Evolutionary conservation across 371 early-diverging fungal species (phyloP).

Genomic region (Mucor lusitanicus): DNA sequence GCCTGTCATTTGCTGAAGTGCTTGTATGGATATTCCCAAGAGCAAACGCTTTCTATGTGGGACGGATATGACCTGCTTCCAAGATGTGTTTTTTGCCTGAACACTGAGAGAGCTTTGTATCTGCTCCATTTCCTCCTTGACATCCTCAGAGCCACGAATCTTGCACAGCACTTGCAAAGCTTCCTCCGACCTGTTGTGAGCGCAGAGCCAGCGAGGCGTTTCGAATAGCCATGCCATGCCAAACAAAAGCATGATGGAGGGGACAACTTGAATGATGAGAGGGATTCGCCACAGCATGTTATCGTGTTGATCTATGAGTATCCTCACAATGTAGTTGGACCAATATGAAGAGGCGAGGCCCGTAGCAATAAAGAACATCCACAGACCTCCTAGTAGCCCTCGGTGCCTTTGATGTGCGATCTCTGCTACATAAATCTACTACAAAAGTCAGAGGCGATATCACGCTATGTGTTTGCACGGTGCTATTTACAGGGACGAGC

Average conservation of each 20-base stretch:
- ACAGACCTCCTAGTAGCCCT: conserved; percentile 33
- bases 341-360: conserved; percentile 41
- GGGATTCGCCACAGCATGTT: conserved; percentile 25
- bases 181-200: conserved; percentile 20
- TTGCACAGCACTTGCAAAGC: conserved; percentile 83
- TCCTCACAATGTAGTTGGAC: conserved; percentile 35
- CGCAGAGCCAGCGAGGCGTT: conserved; percentile 28
- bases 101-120: conserved; percentile 7
- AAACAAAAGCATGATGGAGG: conserved; percentile 13
- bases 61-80: conserved; percentile 15
- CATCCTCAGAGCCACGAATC: conserved; percentile 71
- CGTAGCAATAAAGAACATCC: conserved; percentile 40
- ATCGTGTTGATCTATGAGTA: conserved; percentile 10
- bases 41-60: conserved; percentile 23
- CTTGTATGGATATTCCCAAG: conserved; percentile 28
- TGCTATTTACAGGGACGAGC: conserved; percentile 31
- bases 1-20: conserved; percentile 30
- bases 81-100: not conserved
- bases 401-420: conserved; percentile 35
- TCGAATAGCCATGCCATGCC: conserved; percentile 24
- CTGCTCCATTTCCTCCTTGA: conserved; percentile 61
- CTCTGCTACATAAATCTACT: conserved; percentile 38
- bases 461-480: not conserved
- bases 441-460: not conserved
- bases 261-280: conserved; percentile 14